Percentiles rank a stretch among this genome's conserved stretches.
Evolutionary conservation across 768 basidiomycete genomes (phyloP).

Genomic region (Lactifluus hygrophoroides): DNA sequence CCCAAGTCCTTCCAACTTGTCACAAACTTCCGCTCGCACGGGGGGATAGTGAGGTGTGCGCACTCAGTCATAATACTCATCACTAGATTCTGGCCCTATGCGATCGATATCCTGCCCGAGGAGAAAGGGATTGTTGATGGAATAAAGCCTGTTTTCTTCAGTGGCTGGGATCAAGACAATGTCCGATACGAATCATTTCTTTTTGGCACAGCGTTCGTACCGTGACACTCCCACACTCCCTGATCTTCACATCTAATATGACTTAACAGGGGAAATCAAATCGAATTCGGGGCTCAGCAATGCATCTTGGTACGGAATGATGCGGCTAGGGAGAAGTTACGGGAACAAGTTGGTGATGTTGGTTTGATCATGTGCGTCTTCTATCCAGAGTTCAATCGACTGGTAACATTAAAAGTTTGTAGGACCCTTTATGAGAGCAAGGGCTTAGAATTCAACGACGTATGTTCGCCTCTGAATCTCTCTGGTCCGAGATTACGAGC

Average conservation of each 20-base stretch:
- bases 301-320: slow-evolving; percentile 32
- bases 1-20: slow-evolving; percentile 27
- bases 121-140: slow-evolving; percentile 28
- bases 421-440: slow-evolving; percentile 53
- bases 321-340: slow-evolving; percentile 23
- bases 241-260: not conserved
- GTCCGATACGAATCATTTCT: slow-evolving; percentile 30
- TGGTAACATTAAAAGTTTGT: not conserved
- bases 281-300: slow-evolving; percentile 27
- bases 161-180: slow-evolving; percentile 24
- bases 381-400: not conserved
- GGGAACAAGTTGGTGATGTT: slow-evolving; percentile 24
- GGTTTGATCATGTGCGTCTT: slow-evolving; percentile 20
- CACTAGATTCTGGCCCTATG: slow-evolving; percentile 26
- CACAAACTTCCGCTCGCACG: slow-evolving; percentile 31
- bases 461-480: slow-evolving; percentile 19
- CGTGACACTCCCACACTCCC: not conserved
- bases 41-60: slow-evolving; percentile 29
- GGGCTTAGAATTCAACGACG: slow-evolving; percentile 59
- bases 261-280: slow-evolving; percentile 11
- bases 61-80: slow-evolving; percentile 27
- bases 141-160: slow-evolving; percentile 26
- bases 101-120: slow-evolving; percentile 26
- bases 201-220: slow-evolving; percentile 26
- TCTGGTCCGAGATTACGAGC: not conserved